Evolutionary conservation across 2,329 filamentous ascomycete species (phyloP).

Genomic region (Boeremia lycopersici): DNA sequence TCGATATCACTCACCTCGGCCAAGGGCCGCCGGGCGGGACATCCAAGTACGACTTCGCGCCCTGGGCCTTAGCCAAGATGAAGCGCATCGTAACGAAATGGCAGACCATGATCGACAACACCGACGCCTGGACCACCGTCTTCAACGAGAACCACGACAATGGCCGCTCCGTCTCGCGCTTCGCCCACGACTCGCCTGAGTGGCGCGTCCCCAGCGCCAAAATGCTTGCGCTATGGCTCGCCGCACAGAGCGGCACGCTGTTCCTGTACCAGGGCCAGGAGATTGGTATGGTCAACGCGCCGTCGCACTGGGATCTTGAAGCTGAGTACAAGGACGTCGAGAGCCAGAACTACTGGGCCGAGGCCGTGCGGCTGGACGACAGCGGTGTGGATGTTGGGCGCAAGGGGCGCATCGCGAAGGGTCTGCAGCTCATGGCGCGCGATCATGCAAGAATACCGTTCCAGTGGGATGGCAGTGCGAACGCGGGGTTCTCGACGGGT

Average conservation of each 20-base stretch:
- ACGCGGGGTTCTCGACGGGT: slow-evolving; percentile 68
- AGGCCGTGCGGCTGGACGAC: slow-evolving; percentile 30
- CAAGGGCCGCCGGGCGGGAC: slow-evolving; percentile 43
- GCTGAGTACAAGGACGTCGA: slow-evolving; percentile 70
- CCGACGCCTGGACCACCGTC: slow-evolving; percentile 60
- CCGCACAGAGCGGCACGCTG: slow-evolving; percentile 58
- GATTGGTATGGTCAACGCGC: slow-evolving; percentile 65
- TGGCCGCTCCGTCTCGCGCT: slow-evolving; percentile 61
- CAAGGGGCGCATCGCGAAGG: slow-evolving; percentile 46
- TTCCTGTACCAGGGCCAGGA: slow-evolving; percentile 68
- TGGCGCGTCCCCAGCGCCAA: slow-evolving; percentile 57
- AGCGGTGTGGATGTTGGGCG: slow-evolving; percentile 40
- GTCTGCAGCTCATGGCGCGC: slow-evolving; percentile 65
- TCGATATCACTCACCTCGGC: slow-evolving; percentile 49
- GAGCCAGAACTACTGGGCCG: slow-evolving; percentile 50
- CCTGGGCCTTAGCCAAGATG: slow-evolving; percentile 53
- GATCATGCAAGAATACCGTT: slow-evolving; percentile 76
- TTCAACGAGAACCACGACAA: slow-evolving; percentile 71
- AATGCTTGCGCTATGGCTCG: slow-evolving; percentile 59
- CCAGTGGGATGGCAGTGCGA: slow-evolving; percentile 67
- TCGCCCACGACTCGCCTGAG: slow-evolving; percentile 54
- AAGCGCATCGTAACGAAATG: slow-evolving; percentile 51
- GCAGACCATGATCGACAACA: slow-evolving; percentile 57
- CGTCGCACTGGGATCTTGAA: slow-evolving; percentile 55
- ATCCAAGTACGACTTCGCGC: slow-evolving; percentile 38